Base-by-base conservation (phyloP, 1,284 basidiomycete species). In the Boletellus sp. region DNA sequence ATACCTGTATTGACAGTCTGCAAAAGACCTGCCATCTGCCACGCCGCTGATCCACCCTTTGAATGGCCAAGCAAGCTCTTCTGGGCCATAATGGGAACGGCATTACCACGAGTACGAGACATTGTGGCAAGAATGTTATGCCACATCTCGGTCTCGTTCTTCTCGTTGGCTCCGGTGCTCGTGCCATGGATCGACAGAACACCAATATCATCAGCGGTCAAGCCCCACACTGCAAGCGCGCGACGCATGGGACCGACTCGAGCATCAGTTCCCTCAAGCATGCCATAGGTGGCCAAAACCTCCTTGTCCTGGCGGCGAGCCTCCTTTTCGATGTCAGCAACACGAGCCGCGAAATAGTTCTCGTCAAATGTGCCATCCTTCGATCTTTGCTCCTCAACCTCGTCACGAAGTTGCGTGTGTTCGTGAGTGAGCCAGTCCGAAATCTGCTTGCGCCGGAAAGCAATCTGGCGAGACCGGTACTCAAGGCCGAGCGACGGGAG, bases 61-160 rank as follows among this genome's bases (percentile, higher is more conserved):
- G 94, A 86, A 69, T 97, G 94, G 56, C 94, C 94, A 40, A 94
- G 88, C 40, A 97, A 78, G 69, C 88, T 92, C 80, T 99, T 99
- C 71, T 99, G 95, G 2, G 96, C 92, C 70, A 98, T 90, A 61
- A 97, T 86, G 4, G 96, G 95, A 43, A 97, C 87, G 17, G 94
- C 94, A 66, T 98, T 98, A 47, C 94, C 94, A 39, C 84, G 80
- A 13, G 92, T 91, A 52, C 96, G 89, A 43, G 84, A 84, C 59
- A 98, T 86, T 47, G 83, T 81, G 32, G 80, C 82, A 71, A 99
- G 91, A 64, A 97, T 85, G 55, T 92, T 84, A 68, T 98, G 94
- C 89, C 95, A 98, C 50, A 97, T 93, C 57, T 87, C 84, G 7
- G 91, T 93, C 77, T 99, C 95, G 69, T 99, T 99, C 74, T 94